These are phyloP conservation scores for Moesziomyces sp. DNA, from an alignment of 1,284 basidiomycete genomes.

Conservation along the genomic window DNA sequence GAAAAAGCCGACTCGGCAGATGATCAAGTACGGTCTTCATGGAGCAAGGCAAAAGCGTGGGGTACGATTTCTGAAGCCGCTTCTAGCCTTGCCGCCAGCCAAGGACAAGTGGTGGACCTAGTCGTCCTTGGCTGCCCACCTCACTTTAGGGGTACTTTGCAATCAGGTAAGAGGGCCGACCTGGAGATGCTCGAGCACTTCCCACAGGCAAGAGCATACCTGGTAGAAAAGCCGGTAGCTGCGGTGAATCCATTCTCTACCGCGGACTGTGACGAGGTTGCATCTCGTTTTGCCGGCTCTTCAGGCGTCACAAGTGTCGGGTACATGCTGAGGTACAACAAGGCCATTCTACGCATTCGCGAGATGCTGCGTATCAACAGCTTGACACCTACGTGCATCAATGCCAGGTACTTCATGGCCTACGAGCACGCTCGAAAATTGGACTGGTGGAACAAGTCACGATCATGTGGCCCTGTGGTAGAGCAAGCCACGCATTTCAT, in stretches of 20 bases:
- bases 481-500: slow-evolving; percentile 66
- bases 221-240: slow-evolving; percentile 63
- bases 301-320: slow-evolving; percentile 45
- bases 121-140: slow-evolving; percentile 44
- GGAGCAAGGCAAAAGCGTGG: slow-evolving; percentile 14
- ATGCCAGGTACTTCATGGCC: slow-evolving; percentile 60
- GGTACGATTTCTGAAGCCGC: slow-evolving; percentile 2
- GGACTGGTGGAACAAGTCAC: slow-evolving; percentile 49
- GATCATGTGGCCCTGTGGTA: slow-evolving; percentile 61
- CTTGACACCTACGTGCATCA: slow-evolving; percentile 34
- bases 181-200: slow-evolving; percentile 23
- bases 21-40: slow-evolving; percentile 3
- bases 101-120: slow-evolving; percentile 27
- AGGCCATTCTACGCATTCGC: slow-evolving; percentile 27
- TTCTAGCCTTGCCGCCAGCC: neutral
- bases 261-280: slow-evolving; percentile 30
- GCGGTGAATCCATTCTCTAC: slow-evolving; percentile 39
- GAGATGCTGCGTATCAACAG: slow-evolving; percentile 17
- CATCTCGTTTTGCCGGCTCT: slow-evolving; percentile 10
- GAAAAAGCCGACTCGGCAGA: slow-evolving; percentile 11
- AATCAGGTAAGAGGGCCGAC: slow-evolving; percentile 26
- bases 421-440: slow-evolving; percentile 50
- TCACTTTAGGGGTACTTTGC: slow-evolving; percentile 31
- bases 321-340: slow-evolving; percentile 49
- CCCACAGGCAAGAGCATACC: slow-evolving; percentile 25